Evolutionary conservation across 176 grass and related monocot genomes (phyloP), one percentile per base, ranked within the genome.

Genomic region (Zizania latifolia): DNA sequence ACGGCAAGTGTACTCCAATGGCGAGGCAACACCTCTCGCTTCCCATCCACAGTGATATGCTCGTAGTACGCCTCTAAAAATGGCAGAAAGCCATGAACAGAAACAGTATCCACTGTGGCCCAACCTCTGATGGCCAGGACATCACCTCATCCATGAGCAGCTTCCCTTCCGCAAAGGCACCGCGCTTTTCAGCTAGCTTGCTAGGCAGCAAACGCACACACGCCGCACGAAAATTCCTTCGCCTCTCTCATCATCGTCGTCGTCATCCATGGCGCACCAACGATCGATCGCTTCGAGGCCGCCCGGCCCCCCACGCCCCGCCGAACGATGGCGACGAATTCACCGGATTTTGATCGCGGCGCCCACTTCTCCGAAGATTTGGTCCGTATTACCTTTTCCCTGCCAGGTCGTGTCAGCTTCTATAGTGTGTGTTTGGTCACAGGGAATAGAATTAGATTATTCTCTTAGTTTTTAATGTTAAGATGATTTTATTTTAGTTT

Each of bases 271-370:
- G n/a, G n/a, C n/a, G n/a, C n/a, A n/a, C n/a, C n/a, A n/a, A n/a
- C n/a, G n/a, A n/a, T n/a, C n/a, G n/a, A n/a, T n/a, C n/a, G n/a
- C n/a, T n/a, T n/a, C n/a, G n/a, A n/a, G n/a, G n/a, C n/a, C n/a
- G n/a, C n/a, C n/a, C n/a, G n/a, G n/a, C n/a, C n/a, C n/a, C n/a
- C n/a, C n/a, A n/a, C n/a, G n/a, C n/a, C n/a, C n/a, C n/a, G n/a
- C n/a, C n/a, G 32, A 1, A 17, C 44, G 46, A 73, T 4, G 63
- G 35, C 13, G 32, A 30, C 19, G 3, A 41, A 36, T n/a, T 16
- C 57, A 9, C 48, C 62, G n/a, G 78, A 71, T 82, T 44, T 14
- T 76, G 75, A 2, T 37, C 40, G 72, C 61, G 71, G 59, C 29
- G 17, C 54, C 11, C 56, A 7, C 61, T 11, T 76, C 71, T 71